Conservation (phyloP, 2,329 filamentous ascomycete species). For the Nectriaceae sp. region DNA sequence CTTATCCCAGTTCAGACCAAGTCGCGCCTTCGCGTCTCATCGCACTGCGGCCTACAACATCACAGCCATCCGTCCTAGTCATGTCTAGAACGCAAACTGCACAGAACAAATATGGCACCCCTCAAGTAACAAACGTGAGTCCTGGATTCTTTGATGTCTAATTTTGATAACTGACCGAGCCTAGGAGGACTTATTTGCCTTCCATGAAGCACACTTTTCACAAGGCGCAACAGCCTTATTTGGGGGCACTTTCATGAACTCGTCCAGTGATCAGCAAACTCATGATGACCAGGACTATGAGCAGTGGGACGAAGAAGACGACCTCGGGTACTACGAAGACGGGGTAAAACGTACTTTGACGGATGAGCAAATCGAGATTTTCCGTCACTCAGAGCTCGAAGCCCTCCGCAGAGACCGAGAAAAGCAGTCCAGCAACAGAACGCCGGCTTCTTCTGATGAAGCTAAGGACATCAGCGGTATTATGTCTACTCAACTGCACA, state of each 20-base stretch:
- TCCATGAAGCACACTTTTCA: conserved; percentile 63
- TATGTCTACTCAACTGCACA: conserved; percentile 4
- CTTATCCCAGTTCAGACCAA: conserved; percentile 9
- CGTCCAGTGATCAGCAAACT: conserved; percentile 26
- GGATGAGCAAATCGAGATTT: conserved; percentile 87
- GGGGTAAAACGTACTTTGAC: conserved; percentile 88
- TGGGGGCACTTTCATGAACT: conserved; percentile 44
- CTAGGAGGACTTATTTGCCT: conserved; percentile 61
- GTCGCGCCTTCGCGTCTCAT: conserved; percentile 10
- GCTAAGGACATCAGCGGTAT: conserved; percentile 12
- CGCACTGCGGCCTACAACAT: background rate
- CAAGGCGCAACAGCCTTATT: conserved; percentile 48
- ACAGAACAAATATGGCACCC: conserved; percentile 15
- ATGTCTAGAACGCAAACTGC: conserved; percentile 22
- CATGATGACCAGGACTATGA: conserved; percentile 33
- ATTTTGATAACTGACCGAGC: conserved; percentile 19
- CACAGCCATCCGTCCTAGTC: conserved; percentile 10
- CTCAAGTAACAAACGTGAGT: conserved; percentile 31
- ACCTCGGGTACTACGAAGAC: conserved; percentile 81
- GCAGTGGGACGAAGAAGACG: conserved; percentile 60
- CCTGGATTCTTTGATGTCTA: background rate
- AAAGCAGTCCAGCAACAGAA: conserved; percentile 25
- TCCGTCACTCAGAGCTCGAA: conserved; percentile 85
- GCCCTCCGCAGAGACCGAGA: conserved; percentile 59
- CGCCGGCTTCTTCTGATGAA: conserved; percentile 15